Percentiles rank a stretch among this genome's conserved stretches.
Evolutionary conservation across 163 green algal species (phyloP).

Genomic region (Scenedesmus sp.): DNA sequence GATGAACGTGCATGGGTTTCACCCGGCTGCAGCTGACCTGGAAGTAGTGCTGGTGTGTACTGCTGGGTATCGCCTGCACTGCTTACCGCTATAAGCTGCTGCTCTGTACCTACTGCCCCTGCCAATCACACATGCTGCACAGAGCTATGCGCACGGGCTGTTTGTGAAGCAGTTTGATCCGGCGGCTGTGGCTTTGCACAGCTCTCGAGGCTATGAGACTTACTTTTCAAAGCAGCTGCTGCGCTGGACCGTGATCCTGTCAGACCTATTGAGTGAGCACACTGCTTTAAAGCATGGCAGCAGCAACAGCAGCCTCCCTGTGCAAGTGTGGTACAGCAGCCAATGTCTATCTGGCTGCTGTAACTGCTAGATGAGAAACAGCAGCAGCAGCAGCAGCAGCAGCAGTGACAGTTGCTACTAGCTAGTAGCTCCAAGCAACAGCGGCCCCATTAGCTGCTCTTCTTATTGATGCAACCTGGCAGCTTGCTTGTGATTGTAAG

Average conservation of each 20-base stretch:
- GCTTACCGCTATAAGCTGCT: neutral
- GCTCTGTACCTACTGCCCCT: neutral
- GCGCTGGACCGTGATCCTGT: constrained; percentile 88
- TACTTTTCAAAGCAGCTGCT: constrained; percentile 86
- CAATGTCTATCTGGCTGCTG: neutral
- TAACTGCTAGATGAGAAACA: neutral
- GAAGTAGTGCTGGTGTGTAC: neutral
- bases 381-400: constrained; percentile 3
- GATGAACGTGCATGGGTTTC: neutral
- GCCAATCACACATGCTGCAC: constrained; percentile 27
- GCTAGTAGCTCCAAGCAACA: neutral
- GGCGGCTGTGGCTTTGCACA: constrained; percentile 77
- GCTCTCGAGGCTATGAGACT: constrained; percentile 87
- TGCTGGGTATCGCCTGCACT: neutral
- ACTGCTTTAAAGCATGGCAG: too few species aligned
- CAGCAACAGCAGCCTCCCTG: neutral
- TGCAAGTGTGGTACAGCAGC: neutral
- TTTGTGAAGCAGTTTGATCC: constrained; percentile 84
- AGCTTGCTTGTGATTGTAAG: neutral
- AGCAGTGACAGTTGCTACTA: neutral
- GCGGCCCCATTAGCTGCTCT: neutral
- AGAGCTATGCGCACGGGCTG: constrained; percentile 89
- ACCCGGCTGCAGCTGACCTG: neutral
- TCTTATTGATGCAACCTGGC: neutral
- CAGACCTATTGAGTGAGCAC: constrained; percentile 79